Base-by-base conservation (phyloP, 2,329 filamentous ascomycete species). In the Epichloe sylvatica region DNA sequence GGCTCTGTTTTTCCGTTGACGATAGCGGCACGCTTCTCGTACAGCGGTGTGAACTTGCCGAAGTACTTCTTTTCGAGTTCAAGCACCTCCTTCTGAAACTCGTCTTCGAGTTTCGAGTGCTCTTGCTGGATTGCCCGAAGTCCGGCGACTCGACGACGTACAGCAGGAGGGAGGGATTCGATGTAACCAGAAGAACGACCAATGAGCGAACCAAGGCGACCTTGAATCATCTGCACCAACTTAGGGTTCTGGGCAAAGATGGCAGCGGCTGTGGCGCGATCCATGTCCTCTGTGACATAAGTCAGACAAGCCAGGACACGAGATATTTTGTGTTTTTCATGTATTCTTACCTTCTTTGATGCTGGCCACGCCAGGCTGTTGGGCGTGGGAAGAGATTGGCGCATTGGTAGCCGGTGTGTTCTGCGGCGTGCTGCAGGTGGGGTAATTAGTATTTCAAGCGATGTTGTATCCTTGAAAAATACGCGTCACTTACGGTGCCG, bases 31-130 rank as follows among this genome's bases (percentile, higher is more conserved):
- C 92, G 90, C 77, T 92, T 92, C 77, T 96, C 75, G 73, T 98
- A 98, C 46, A 98, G 80, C 53, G 92, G 92, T 49, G 88, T 94
- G 73, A 96, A 98, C 73, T 97, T 97, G 72, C 86, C 87, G 62
- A 97, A 97, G 72, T 95, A 98, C 74, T 96, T 96, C 81, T 98
- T 98, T 78, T 98, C 92, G 30, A 98, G 80, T 70, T 96, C 84
- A 52, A 98, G 79, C 54, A 98, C 90, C 73, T 97, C 94, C 70
- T 97, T 90, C 69, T 98, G 94, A 71, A 98, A 97, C 71, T 96
- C 84, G 49, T 89, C 87, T 76, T 98, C 94, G 60, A 98, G 83
- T 74, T 97, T 96, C 54, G 91, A 87, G 74, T 98, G 92, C 62
- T 97, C 90, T 72, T 96, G 96, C 73, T 98, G 92, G 60, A 98